Percentiles rank a stretch among this genome's conserved stretches.
phyloP scores from a whole-genome alignment of 208 protist species.

The Trypanosoma grayi region DNA sequence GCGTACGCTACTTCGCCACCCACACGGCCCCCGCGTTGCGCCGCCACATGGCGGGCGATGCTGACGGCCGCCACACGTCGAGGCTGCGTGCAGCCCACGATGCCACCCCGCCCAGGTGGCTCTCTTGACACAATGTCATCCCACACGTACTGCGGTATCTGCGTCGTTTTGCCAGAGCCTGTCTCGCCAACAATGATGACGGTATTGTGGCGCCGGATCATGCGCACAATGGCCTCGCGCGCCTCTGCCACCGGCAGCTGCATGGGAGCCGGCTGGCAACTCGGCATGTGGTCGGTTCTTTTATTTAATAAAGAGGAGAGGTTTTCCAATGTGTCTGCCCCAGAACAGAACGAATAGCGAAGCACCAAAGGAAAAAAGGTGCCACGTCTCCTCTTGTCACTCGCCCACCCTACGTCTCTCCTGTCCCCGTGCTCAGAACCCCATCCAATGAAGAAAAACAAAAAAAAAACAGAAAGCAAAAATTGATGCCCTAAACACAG shows the following conservation, averaged over 20 bases:
- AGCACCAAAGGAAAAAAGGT: no score
- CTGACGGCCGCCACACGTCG: conserved; percentile 96
- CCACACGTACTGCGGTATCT: conserved; percentile 94
- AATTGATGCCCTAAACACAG: background rate
- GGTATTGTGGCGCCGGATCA: conserved; percentile 77
- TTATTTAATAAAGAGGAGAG: no score
- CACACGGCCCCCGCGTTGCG: conserved; percentile 78
- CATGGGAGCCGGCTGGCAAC: background rate
- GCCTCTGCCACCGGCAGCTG: conserved; percentile 78
- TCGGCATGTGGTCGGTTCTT: background rate
- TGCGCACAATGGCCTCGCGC: conserved; percentile 64
- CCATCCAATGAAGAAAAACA: background rate
- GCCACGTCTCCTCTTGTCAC: no score
- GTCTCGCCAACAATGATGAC: conserved; percentile 94
- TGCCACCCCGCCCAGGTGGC: conserved; percentile 24
- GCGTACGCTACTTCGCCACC: conserved; percentile 92
- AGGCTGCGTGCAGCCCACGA: conserved; percentile 96
- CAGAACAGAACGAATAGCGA: no score
- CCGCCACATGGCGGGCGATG: conserved; percentile 92
- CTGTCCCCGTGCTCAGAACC: background rate
- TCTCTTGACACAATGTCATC: conserved; percentile 71
- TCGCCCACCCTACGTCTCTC: no score
- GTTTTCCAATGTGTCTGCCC: no score
- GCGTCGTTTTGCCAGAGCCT: conserved; percentile 92
- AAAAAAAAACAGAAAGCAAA: conserved; percentile 4